Evolutionary conservation across 2,329 filamentous ascomycete genomes (phyloP), one percentile per base, ranked within the genome.

Genomic region (Paecilomyces fulvus): DNA sequence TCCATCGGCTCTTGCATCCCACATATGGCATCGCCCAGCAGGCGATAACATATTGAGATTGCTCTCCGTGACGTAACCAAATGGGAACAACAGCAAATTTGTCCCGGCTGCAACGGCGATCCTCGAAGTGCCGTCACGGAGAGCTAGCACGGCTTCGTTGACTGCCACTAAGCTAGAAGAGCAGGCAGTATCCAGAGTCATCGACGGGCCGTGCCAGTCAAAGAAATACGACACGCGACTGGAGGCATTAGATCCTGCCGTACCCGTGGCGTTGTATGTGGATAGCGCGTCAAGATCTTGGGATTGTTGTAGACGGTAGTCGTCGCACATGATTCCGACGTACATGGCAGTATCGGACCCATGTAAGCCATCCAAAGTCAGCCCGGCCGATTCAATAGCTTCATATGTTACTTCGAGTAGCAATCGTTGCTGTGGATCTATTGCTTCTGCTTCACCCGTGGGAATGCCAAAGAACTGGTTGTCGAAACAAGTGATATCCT

Each of bases 1-100:
- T 12, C 78, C 80, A 60, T 80, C 66, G 0, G 76, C 80, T 0
- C 60, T 63, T 1, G 61, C 63, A 61, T 76, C 73, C 64, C 69
- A 77, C 64, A 71, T 78, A 9, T 56, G 30, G 30, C 3, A 31
- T 2, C 30, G 30, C 8, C 30, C 30, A 3, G 8, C 8, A 7
- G 30, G 30, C 8, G 30, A 31, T 2, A 31, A 7, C 30, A 31
- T 31, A 2, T 31, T 31, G 2, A 31, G 11, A 2, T 31, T 31
- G 8, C 30, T 31, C 30, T 31, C 30, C 2, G 8, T 3, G 30
- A 31, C 11, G 8, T 31, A 31, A 31, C 3, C 3, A 2, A 2
- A 59, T 20, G 65, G 67, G 46, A 57, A 57, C n/a, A 70, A 56
- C 23, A 70, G 62, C 1, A 70, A 55, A 52, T 66, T 66, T 3